Evolutionary conservation across 495 filamentous ascomycete species (phyloP), one percentile per base, ranked within the genome.

Genomic region (Platismatia glauca): DNA sequence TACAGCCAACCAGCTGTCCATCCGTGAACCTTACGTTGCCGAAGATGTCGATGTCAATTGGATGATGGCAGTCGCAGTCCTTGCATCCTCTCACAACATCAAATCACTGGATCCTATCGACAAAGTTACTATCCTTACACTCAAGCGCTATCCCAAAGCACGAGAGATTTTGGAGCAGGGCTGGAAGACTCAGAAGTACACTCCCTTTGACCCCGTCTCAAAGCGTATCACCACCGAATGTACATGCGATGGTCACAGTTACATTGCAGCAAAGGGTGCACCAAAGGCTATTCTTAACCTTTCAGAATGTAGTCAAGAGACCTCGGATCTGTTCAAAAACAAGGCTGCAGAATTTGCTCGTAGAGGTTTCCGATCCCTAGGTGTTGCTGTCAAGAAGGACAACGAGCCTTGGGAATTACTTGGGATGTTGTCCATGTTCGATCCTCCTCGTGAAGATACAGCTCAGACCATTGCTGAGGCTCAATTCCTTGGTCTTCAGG

Each of bases 351-450:
- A 89, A 70, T 89, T 89, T 75, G 86, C 86, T 75, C 83, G 84
- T 62, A 84, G 86, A 84, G 86, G 86, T 80, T 90, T 90, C 85
- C 85, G 86, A 76, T 89, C 86, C 64, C 84, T 90, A 62, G 86
- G 86, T 81, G 86, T 90, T 68, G 86, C 86, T 63, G 80, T 83
- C 71, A 81, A 83, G 78, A 84, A 84, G 76, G 82, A 84, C 72
- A 79, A 84, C 70, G 81, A 81, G 72, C 78, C 79, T 60, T 86
- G 86, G 86, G 79, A 86, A 71, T 74, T 89, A 58, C 81, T 88
- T 66, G 86, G 86, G 72, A 86, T 89, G 81, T 81, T 88, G 75
- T 84, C 86, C 72, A 87, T 89, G 85, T 89, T 89, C 73, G 86
- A 89, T 68, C 86, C 86, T 70, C 86, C 86, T 61, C 84, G 86